Base-by-base conservation (phyloP, 2,329 filamentous ascomycete species). In the Onygenales sp. region DNA sequence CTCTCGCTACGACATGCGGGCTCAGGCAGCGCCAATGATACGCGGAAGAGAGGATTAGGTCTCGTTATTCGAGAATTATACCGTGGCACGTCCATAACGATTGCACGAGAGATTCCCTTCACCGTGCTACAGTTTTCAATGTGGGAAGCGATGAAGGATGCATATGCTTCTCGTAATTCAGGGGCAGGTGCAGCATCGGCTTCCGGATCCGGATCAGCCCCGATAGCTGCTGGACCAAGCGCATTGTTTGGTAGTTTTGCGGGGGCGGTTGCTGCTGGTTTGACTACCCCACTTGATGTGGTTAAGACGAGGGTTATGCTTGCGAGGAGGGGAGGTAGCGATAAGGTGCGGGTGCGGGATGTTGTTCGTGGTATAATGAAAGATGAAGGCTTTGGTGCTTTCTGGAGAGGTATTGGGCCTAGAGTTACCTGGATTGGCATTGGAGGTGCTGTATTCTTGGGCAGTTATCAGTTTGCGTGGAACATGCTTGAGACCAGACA, bases 231-330 rank as follows among this genome's bases (percentile, higher is more conserved):
- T 0, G 71, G 79, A 2, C 90, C 95, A 72, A 93, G 88, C 60
- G 93, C 86, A 0, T 62, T 93, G 42, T 92, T 93, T 68, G 93
- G 93, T 0, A 91, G 86, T 62, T 65, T 90, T 37, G 84, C 89
- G 0, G 93, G 93, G 0, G 90, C 85, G 1, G 77, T 96, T 40
- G 90, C 93, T 0, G 93, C 93, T 0, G 92, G 82, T 0, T 67
- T 92, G 55, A 98, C 93, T 27, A 98, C 93, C 51, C 93, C 93
- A 40, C 73, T 98, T 57, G 93, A 98, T 71, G 93, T 98, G 57
- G 77, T 98, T 60, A 98, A 98, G 82, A 98, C 93, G 59, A 78
- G 93, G 58, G 85, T 97, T 71, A 98, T 98, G 93, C 75, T 98
- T 61, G 86, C 87, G 11, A 79, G 82, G 63, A 66, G 81, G 85